Evolutionary conservation across 2,329 filamentous ascomycete genomes (phyloP), one percentile per base, ranked within the genome.

Genomic region (Clonostachys byssicola): DNA sequence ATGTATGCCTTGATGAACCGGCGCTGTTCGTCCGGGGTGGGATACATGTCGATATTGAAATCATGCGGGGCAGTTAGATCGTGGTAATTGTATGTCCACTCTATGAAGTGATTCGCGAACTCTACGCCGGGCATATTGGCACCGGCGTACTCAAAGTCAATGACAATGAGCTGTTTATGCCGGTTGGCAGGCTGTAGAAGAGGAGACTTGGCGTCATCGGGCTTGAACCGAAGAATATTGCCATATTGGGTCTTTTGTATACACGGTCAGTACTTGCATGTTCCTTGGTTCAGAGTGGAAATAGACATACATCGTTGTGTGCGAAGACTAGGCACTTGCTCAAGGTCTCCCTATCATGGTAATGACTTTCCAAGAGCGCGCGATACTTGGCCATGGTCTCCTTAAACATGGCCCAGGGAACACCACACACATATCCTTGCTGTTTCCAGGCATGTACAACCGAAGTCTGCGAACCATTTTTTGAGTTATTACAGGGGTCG

Each of bases 31-130:
- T 92, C 88, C 0, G 76, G 68, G 0, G 76, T 89, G 0, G 94
- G 94, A 66, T 96, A 99, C 46, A 71, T 67, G 46, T 72, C 70
- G 6, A 79, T 79, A 58, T 86, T 83, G 74, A 89, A 92, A 23
- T 75, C 80, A 70, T 81, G 83, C 1, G 89, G 73, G 34, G 68
- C 70, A 30, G 73, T 70, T 4, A 81, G 67, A 61, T 94, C 85
- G 62, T 96, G 92, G 67, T 99, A 99, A 68, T 99, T 92, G 75
- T 97, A 97, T 57, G 89, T 88, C 94, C 94, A 99, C 68, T 99
- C 94, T 1, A 89, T 88, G 67, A 99, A 99, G 67, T 99, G 94
- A 64, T 99, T 99, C 49, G 91, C 94, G 63, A 99, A 97, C 66
- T 99, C 94, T 14, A 90, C 75, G 2, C 91, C 94, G 0, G 83